Base-by-base conservation (phyloP, 164 flowering plant species). In the Echeveria elegans region DNA sequence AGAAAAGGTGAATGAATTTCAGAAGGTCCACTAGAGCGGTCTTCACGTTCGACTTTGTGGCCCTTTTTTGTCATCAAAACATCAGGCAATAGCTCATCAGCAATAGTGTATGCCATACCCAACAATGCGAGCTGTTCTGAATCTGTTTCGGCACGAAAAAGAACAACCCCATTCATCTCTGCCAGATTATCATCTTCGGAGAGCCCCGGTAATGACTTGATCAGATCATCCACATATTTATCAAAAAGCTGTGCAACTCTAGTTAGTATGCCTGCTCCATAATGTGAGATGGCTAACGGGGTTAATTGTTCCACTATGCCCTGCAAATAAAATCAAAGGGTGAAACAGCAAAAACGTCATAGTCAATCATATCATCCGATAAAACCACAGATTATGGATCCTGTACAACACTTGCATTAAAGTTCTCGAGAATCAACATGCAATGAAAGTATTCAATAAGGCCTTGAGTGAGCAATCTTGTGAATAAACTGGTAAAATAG, bases 101-200 rank as follows among this genome's bases (percentile, higher is more conserved):
- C 77, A 72, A 94, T 84, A 62, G 90, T 87, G 78, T 79, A 91
- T 50, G 96, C 99, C 74, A 82, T 75, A 66, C 99, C 96, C 71
- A 94, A 67, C 69, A 91, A 82, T n/a, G 93, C 86, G 71, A 94
- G 90, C 78, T 91, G 96, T 73, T 91, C 87, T n/a, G 96, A 78
- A 80, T 94, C 99, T 56, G 96, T 88, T 80, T 94, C 99, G 72
- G 90, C 88, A 78, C 82, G 82, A 67, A 84, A 86, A 64, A 83
- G 78, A 41, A 80, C 64, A 30, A 66, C 68, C 60, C 82, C 97
- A 66, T 87, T 89, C 56, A 83, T 78, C 69, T 90, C 95, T 15
- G 78, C 41, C 59, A 89, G 82, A 76, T 73, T 80, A 58, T 94
- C 99, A 68, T 94, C 99, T 76, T 91, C 99, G 48, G 92, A 81